Evolutionary conservation across 164 flowering plant genomes (phyloP).

Genomic region (Nymphaea colorata): DNA sequence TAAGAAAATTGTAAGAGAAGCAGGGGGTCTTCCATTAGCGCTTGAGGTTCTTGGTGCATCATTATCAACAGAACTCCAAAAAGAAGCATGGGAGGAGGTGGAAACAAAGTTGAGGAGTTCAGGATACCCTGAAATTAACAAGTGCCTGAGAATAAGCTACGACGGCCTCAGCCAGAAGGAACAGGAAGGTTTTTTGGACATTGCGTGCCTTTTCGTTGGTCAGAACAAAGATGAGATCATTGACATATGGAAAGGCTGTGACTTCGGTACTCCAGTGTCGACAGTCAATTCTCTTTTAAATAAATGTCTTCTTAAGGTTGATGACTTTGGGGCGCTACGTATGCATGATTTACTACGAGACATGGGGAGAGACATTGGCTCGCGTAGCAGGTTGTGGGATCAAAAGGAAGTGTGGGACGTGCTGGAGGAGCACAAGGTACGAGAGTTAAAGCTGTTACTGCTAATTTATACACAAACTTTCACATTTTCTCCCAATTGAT

Average conservation of each 20-base stretch:
- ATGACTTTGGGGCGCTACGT: not conserved
- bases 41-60: not conserved
- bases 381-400: slow-evolving; percentile 10
- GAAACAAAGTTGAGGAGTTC: not conserved
- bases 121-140: not conserved
- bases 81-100: not conserved
- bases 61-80: not conserved
- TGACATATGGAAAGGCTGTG: not conserved
- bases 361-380: slow-evolving; percentile 5
- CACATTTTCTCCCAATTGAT: too few relatives aligned
- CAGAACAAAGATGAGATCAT: slow-evolving; percentile 1
- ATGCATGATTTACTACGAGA: slow-evolving; percentile 11
- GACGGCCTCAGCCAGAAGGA: not conserved
- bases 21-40: too few relatives aligned
- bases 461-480: too few relatives aligned
- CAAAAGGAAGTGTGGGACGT: not conserved
- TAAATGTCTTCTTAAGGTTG: not conserved
- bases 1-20: too few relatives aligned
- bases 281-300: not conserved
- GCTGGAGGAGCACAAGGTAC: slow-evolving; percentile 1
- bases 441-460: not conserved
- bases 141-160: not conserved
- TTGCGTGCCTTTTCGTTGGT: slow-evolving; percentile 2
- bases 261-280: not conserved
- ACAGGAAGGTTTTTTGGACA: too few relatives aligned